Base-by-base conservation (phyloP, 352 stramenopile species). In the Pythium pyrilobum region DNA sequence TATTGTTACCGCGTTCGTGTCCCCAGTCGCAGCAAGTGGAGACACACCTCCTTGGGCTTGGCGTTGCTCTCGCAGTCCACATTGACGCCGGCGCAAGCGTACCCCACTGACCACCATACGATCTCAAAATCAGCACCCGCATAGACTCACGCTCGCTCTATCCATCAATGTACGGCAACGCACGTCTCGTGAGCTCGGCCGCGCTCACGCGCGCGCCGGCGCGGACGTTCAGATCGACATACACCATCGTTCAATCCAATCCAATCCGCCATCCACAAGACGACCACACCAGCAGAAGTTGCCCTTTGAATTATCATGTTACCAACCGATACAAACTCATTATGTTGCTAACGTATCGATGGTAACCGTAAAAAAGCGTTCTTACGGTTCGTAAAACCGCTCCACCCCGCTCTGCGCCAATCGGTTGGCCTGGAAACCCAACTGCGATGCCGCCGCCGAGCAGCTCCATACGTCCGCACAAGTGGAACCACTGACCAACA, bases 191-290 rank as follows among this genome's bases (percentile, higher is more conserved):
- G 46, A 91, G 67, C 67, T 93, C 82, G 2, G 56, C 52, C 33
- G 72, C 58, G 29, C 66, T 84, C 52, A 87, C 67, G 24, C 76
- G 69, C 51, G 62, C 52, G 23, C 59, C 75, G n/a, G 64, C 55
- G 45, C 65, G 74, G 45, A 93, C 75, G 32, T 83, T 89, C 59
- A 93, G 57, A 68, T 93, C 83, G 45, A 74, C 63, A 67, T 89
- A 93, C 66, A 72, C 62, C 66, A 85, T 78, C 24, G 25, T 32
- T 8, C 49, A n/a, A n/a, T n/a, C n/a, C n/a, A n/a, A n/a, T n/a
- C n/a, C n/a, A n/a, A n/a, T n/a, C n/a, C n/a, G n/a, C n/a, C n/a
- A n/a, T n/a, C n/a, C n/a, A n/a, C n/a, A n/a, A n/a, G n/a, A n/a
- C n/a, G n/a, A n/a, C n/a, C 24, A 34, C 24, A 18, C 25, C 2